phyloP scores from a whole-genome alignment of 176 grass and related monocot species.

The Oryza meridionalis region DNA sequence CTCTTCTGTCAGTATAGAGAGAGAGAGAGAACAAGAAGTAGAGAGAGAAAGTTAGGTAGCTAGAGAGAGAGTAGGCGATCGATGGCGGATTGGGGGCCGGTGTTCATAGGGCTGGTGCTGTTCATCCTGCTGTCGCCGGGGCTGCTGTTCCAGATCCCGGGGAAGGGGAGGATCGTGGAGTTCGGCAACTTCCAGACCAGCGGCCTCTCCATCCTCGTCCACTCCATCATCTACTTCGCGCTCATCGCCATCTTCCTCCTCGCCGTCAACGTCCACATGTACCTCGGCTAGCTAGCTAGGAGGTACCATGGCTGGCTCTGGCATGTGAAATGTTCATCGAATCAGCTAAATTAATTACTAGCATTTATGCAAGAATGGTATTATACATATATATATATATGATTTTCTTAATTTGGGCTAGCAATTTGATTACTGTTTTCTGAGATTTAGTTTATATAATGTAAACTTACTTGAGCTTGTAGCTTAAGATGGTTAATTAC shows the following conservation, averaged over 20 bases:
- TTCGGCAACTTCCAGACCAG: conserved; percentile 95
- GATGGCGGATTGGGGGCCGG: conserved; percentile 82
- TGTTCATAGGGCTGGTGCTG: conserved; percentile 78
- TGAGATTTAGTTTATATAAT: not conserved
- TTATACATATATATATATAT: not conserved
- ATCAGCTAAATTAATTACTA: not conserved
- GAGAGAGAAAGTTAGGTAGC: too few species aligned
- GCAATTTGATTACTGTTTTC: not conserved
- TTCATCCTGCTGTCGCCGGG: conserved; percentile 94
- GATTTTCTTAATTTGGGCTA: not conserved
- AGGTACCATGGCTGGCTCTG: too few species aligned
- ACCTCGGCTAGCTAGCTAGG: conserved; percentile 42
- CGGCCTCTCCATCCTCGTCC: conserved; percentile 78
- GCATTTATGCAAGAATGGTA: not conserved
- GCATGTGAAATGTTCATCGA: not conserved
- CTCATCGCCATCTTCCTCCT: conserved; percentile 82
- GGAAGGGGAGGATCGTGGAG: conserved; percentile 61
- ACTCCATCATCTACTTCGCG: conserved; percentile 83
- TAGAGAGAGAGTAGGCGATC: too few species aligned
- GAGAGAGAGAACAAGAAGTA: not conserved
- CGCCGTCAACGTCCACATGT: conserved; percentile 73
- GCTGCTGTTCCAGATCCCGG: conserved; percentile 81
- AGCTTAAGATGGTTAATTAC: not conserved
- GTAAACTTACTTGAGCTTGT: not conserved
- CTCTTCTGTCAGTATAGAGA: not conserved